These are phyloP conservation scores for Bipolaris bicolor DNA, from an alignment of 2,329 filamentous ascomycete genomes.

Conservation along the genomic window DNA sequence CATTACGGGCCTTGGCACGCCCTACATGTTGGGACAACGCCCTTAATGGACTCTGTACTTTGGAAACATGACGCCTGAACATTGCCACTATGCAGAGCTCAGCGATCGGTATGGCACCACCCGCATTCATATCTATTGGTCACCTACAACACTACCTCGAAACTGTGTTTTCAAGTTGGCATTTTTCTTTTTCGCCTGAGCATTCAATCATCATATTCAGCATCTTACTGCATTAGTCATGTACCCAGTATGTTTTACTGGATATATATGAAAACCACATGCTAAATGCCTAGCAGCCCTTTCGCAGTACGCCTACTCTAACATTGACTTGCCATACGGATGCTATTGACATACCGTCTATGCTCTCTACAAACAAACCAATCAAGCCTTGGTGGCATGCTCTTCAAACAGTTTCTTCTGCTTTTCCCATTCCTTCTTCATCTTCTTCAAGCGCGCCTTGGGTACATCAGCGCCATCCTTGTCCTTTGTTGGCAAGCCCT, in stretches of 20 bases:
- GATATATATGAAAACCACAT: too few relatives aligned
- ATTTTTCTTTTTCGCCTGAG: not conserved
- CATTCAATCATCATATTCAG: not conserved
- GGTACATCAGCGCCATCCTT: conserved; percentile 79
- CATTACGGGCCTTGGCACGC: not conserved
- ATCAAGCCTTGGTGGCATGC: conserved; percentile 14
- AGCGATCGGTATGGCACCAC: not conserved
- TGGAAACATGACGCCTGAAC: not conserved
- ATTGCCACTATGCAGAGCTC: not conserved
- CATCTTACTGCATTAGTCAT: not conserved
- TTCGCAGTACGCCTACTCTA: too few relatives aligned
- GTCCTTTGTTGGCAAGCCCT: conserved; percentile 79
- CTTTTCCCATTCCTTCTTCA: conserved; percentile 87
- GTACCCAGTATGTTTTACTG: too few relatives aligned
- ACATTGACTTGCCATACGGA: too few relatives aligned
- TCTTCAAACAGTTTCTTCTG: conserved; percentile 83
- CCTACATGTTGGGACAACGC: not conserved
- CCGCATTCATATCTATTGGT: not conserved
- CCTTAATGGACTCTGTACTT: too few relatives aligned
- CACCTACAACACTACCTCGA: not conserved
- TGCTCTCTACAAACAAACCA: not conserved
- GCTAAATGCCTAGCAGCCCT: too few relatives aligned
- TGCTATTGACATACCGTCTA: not conserved
- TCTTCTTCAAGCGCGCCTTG: conserved; percentile 79
- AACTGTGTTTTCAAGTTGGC: not conserved